These are phyloP conservation scores for Candida pini DNA, from an alignment of 805 yeast species.

Conservation along the genomic window DNA sequence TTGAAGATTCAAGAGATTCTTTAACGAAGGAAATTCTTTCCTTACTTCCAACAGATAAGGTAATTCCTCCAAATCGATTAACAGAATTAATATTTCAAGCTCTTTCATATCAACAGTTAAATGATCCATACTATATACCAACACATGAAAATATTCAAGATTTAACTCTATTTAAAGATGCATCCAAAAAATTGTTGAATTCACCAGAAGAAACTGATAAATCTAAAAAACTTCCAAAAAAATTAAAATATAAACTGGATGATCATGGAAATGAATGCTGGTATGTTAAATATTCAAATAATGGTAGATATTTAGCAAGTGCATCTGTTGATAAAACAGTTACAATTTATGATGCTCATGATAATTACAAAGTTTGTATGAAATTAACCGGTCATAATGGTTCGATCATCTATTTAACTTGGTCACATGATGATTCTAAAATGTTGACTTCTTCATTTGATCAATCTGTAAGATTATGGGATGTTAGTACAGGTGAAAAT, in stretches of 20 bases:
- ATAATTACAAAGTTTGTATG: slow-evolving; percentile 35
- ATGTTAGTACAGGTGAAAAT: slow-evolving; percentile 35
- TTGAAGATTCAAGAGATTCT: slow-evolving; percentile 30
- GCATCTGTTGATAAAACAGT: slow-evolving; percentile 66
- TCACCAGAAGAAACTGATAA: slow-evolving; percentile 5
- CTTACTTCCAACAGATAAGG: slow-evolving; percentile 41
- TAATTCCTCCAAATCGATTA: slow-evolving; percentile 46
- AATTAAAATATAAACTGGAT: slow-evolving; percentile 38
- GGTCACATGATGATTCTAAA: slow-evolving; percentile 68
- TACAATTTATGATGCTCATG: slow-evolving; percentile 57
- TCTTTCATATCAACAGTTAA: slow-evolving; percentile 35
- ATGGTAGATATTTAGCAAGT: slow-evolving; percentile 71
- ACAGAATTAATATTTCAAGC: slow-evolving; percentile 49
- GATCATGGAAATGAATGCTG: slow-evolving; percentile 75
- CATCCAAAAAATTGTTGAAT: slow-evolving; percentile 15
- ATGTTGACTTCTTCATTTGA: slow-evolving; percentile 72
- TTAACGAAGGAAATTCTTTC: slow-evolving; percentile 38
- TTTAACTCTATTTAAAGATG: slow-evolving; percentile 13
- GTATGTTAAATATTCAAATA: slow-evolving; percentile 73
- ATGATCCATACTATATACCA: slow-evolving; percentile 18
- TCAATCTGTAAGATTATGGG: slow-evolving; percentile 66
- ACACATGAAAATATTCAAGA: slow-evolving; percentile 14
- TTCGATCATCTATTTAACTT: slow-evolving; percentile 59
- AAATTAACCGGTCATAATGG: slow-evolving; percentile 41
- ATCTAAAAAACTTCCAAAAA: slow-evolving; percentile 34